Evolutionary conservation across 768 basidiomycete genomes (phyloP).

Genomic region (Fomitopsis pulvina): DNA sequence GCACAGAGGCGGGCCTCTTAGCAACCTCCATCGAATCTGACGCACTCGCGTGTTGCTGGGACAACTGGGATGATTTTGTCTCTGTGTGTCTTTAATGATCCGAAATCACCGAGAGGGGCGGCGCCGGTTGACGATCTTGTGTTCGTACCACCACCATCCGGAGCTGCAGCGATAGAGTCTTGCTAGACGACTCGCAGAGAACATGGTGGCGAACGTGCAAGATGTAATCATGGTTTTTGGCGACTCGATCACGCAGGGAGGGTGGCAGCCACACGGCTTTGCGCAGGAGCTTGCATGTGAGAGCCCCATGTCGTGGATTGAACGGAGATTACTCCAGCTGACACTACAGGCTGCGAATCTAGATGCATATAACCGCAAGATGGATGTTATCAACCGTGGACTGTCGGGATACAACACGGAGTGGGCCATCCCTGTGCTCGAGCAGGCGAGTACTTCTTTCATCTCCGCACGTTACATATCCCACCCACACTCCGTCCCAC

Average conservation of each 20-base stretch:
- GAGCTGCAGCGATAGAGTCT: too few species aligned
- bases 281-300: conserved; percentile 60
- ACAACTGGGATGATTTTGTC: too few species aligned
- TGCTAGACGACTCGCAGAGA: not conserved
- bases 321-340: too few species aligned
- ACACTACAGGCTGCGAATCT: not conserved
- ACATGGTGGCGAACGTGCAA: conserved; percentile 52
- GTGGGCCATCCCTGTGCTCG: conserved; percentile 76
- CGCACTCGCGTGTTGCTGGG: too few species aligned
- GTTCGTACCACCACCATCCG: too few species aligned
- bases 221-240: conserved; percentile 73
- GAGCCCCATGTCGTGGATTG: conserved; percentile 26
- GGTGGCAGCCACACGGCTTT: conserved; percentile 56
- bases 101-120: too few species aligned
- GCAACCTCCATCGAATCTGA: too few species aligned
- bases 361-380: conserved; percentile 74
- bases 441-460: conserved; percentile 44
- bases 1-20: too few species aligned
- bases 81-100: too few species aligned
- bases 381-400: conserved; percentile 89
- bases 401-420: conserved; percentile 80
- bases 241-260: conserved; percentile 73
- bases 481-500: not conserved
- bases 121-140: too few species aligned
- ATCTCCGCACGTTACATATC: not conserved